Evolutionary conservation across 176 grass and related monocot species (phyloP), one percentile per base, ranked within the genome.

Genomic region (Pharus latifolius): DNA sequence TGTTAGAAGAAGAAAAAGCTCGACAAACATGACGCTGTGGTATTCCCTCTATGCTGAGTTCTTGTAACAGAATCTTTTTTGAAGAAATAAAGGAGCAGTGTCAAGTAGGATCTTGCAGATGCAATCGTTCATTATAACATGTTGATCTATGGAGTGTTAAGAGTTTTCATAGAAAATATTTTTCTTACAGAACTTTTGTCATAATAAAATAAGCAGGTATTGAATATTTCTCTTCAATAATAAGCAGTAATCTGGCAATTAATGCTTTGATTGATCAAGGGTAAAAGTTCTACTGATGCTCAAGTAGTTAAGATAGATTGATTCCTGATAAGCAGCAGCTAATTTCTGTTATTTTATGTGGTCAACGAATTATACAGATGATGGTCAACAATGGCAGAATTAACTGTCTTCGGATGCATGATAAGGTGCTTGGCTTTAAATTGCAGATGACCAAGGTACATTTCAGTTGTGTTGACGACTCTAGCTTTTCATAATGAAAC

Each of bases 1-100:
- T 98, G 44, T 73, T 93, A 71, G 94, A 90, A 82, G 94, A 98
- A 93, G 86, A 93, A n/a, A 92, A 88, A 69, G 73, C 71, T 48
- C 83, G 74, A 43, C 58, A 80, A 87, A 63, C 85, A 45, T 84
- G 54, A 77, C 17, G 30, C 60, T 54, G 16, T 75, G 79, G 80
- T 70, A 88, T 65, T 81, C 27, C 52, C 41, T 53, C 46, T 28
- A 37, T 84, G 60, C 49, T 66, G 18, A 41, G 4, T 65, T 66
- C 17, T 44, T 78, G 18, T 38, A 72, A 37, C 10, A 32, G 31
- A 4, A 58, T 32, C 48, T 62, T 66, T 32, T 11, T 65, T 51
- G 47, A 38, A 72, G 38, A 23, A 54, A 80, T 61, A 72, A 75
- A 42, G 16, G 2, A 62, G 23, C 22, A 75, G 52, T 38, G 17